Base-by-base conservation (phyloP, 164 flowering plant genomes). In the Platanus orientalis region DNA sequence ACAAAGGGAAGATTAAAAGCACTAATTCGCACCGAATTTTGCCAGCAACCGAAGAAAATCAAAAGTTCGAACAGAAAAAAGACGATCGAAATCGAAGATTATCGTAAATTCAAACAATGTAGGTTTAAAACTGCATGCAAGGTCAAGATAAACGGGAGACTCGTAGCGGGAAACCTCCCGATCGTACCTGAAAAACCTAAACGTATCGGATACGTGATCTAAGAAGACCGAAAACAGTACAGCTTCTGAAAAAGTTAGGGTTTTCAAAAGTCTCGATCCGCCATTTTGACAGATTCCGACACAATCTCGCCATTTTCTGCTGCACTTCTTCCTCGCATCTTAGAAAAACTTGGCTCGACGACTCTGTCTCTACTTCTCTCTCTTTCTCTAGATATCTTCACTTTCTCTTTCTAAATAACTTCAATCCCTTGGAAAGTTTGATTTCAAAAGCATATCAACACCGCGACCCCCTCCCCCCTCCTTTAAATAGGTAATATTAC, bases 241-340 rank as follows among this genome's bases (percentile, higher is more conserved):
- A 21, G 25, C 26, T 36, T 29, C 2, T 9, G 26, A 28, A n/a
- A 30, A 16, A 19, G 58, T 56, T 71, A 71, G 73, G 73, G 61
- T 21, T 62, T 24, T 27, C 20, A 32, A 54, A 40, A 19, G 55
- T n/a, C 4, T 7, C 44, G 60, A 67, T 56, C 62, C 61, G 60
- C 71, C 78, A 71, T 68, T 59, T 65, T 10, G 21, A 48, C 32
- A 39, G 50, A 55, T 62, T 28, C 60, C 64, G 42, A 52, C 70
- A 26, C 54, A 69, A 68, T 54, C 72, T 78, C 69, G 65, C 75
- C 75, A 58, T 78, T 40, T 66, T 40, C 57, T 68, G 71, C 69
- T 14, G 12, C 80, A 63, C 72, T 71, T n/a, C 66, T 59, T 73
- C 76, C 80, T 76, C 81, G 80, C 82, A 79, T 79, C 84, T 67